Percentiles rank a stretch among this genome's conserved stretches.
These are phyloP conservation scores for Lentinula sp. DNA, from an alignment of 768 basidiomycete species.

Conservation along the genomic window DNA sequence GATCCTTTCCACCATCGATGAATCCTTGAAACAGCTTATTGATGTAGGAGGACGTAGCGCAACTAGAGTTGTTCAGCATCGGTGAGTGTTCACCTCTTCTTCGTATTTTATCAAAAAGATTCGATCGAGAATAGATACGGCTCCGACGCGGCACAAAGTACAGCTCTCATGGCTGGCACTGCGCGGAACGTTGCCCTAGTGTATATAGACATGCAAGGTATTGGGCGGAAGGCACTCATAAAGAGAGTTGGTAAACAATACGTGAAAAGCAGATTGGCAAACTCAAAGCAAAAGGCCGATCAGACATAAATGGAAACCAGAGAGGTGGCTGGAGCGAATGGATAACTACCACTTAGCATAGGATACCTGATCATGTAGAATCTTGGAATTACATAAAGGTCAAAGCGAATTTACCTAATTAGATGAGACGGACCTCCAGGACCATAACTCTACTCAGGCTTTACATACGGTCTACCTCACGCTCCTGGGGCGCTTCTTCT, in stretches of 20 bases:
- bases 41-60: conserved; percentile 43
- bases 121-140: conserved; percentile 41
- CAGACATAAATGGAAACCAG: no score
- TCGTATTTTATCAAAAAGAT: background rate
- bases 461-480: background rate
- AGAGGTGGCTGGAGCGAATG: background rate
- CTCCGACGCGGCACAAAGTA: conserved; percentile 52
- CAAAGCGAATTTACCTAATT: background rate
- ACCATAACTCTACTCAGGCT: background rate
- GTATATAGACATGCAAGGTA: conserved; percentile 70
- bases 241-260: conserved; percentile 55
- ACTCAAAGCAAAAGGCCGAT: background rate
- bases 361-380: no score
- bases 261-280: conserved; percentile 30
- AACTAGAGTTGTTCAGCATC: conserved; percentile 49
- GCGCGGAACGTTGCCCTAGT: conserved; percentile 70
- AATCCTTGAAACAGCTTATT: conserved; percentile 47
- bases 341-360: no score
- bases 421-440: background rate
- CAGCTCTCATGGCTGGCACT: conserved; percentile 53
- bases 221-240: conserved; percentile 65
- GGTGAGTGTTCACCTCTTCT: conserved; percentile 26
- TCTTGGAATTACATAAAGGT: background rate
- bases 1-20: conserved; percentile 57
- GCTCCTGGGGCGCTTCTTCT: background rate